A percentile compares a stretch with the other conserved stretches of the same genome.
phyloP scores from a whole-genome alignment of 2,329 filamentous ascomycete genomes.

The Aspergillus fijiensis region DNA sequence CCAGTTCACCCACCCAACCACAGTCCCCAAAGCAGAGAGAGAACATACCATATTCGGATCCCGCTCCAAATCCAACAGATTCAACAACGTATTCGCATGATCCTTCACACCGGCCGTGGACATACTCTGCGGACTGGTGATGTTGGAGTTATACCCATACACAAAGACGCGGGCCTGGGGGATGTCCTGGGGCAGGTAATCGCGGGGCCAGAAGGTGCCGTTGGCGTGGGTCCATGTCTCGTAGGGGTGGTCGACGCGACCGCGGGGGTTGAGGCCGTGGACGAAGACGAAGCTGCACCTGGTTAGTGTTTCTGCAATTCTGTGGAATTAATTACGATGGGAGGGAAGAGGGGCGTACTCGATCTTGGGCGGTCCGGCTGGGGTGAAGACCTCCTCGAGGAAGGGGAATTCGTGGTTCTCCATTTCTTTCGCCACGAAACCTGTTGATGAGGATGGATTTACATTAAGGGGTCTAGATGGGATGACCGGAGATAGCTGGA shows the following conservation, averaged over 20 bases:
- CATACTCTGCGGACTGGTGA: conserved; percentile 33
- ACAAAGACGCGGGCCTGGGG: conserved; percentile 32
- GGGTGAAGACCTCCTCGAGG: conserved; percentile 30
- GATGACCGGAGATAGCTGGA: not conserved
- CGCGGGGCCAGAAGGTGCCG: conserved; percentile 27
- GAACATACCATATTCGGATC: conserved; percentile 24
- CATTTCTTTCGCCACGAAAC: not conserved
- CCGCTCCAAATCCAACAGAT: conserved; percentile 33
- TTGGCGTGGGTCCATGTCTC: conserved; percentile 35
- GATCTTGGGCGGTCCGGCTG: conserved; percentile 25
- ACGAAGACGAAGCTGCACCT: conserved; percentile 24
- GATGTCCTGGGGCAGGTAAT: conserved; percentile 28
- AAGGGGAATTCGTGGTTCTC: conserved; percentile 32
- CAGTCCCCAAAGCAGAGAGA: too few relatives aligned
- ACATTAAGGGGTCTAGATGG: too few relatives aligned
- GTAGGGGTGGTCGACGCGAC: conserved; percentile 32
- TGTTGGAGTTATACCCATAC: conserved; percentile 35
- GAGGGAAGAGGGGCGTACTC: conserved; percentile 21
- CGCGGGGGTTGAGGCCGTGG: conserved; percentile 33
- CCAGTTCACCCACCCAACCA: too few relatives aligned
- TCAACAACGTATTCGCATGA: conserved; percentile 36
- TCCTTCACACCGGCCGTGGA: conserved; percentile 36
- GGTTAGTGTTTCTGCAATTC: too few relatives aligned
- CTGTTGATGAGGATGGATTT: too few relatives aligned
- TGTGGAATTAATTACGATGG: too few relatives aligned